A percentile compares a stretch with the other conserved stretches of the same genome.
phyloP scores from a whole-genome alignment of 306 rosid genomes.

The Styphnolobium japonicum region DNA sequence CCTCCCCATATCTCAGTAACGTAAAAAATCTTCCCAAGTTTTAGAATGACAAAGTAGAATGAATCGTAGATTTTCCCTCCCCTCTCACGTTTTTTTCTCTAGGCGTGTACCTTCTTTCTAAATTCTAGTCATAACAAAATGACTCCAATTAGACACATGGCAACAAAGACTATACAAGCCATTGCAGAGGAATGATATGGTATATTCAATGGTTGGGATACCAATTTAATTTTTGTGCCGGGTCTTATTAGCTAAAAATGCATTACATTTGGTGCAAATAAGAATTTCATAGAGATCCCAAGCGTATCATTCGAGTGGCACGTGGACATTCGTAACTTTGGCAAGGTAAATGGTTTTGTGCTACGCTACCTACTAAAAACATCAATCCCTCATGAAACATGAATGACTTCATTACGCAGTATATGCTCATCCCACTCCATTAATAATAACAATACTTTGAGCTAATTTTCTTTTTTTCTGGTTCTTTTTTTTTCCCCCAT shows the following conservation, averaged over 20 bases:
- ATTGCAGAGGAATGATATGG: background rate
- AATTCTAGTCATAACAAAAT: background rate
- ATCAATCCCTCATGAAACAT: conserved; percentile 38
- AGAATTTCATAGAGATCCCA: background rate
- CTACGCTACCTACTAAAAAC: conserved; percentile 38
- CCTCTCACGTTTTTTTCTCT: background rate
- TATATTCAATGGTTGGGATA: background rate
- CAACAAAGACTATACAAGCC: background rate
- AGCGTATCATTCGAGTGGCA: background rate
- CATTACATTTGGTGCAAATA: background rate
- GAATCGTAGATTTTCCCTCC: background rate
- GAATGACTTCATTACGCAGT: conserved; percentile 24
- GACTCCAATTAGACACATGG: background rate
- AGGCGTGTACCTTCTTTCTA: background rate
- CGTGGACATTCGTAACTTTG: background rate
- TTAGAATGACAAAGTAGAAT: background rate
- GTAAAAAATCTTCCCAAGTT: background rate
- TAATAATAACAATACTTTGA: background rate
- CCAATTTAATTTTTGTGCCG: background rate
- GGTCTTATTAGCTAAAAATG: background rate
- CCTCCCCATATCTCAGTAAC: background rate
- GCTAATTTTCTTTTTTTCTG: background rate
- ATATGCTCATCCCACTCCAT: background rate
- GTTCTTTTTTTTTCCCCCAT: background rate
- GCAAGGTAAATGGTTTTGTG: conserved; percentile 35